These are phyloP conservation scores for Macadamia tetraphylla DNA, from an alignment of 164 flowering plant species.

Conservation along the genomic window DNA sequence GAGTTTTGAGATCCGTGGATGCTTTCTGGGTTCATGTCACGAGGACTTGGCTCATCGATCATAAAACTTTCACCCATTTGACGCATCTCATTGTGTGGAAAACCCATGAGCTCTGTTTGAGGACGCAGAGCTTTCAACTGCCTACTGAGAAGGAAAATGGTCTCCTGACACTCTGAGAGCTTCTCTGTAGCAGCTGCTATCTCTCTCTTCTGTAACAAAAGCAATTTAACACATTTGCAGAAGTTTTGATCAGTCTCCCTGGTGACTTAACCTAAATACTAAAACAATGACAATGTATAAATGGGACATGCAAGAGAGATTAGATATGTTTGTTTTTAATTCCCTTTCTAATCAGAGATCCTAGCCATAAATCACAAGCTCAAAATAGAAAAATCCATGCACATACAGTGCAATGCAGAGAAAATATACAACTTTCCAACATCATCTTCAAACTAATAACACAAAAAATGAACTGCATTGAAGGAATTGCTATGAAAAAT, in stretches of 20 bases:
- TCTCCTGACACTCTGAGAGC: conserved; percentile 94
- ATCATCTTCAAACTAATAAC: neutral
- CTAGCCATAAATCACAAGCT: no score
- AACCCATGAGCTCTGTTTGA: conserved; percentile 47
- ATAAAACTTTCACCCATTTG: conserved; percentile 25
- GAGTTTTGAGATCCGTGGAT: conserved; percentile 23
- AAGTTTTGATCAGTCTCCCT: neutral
- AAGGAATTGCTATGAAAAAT: neutral
- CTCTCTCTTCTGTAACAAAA: conserved; percentile 55
- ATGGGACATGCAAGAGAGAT: no score
- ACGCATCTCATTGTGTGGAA: conserved; percentile 38
- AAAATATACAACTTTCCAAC: neutral
- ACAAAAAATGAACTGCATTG: no score
- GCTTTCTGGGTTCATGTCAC: conserved; percentile 16
- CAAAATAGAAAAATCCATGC: no score
- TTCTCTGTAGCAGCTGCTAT: conserved; percentile 86
- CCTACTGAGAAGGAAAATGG: conserved; percentile 80
- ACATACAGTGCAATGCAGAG: neutral
- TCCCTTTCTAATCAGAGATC: no score
- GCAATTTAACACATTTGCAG: neutral
- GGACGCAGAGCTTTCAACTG: conserved; percentile 76
- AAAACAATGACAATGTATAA: neutral
- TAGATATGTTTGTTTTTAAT: no score
- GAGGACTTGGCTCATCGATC: conserved; percentile 41
- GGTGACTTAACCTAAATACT: neutral